Percentiles rank a stretch among this genome's conserved stretches.
These are phyloP conservation scores for Epithemia pelagica DNA, from an alignment of 108 stramenopile species.

Conservation along the genomic window DNA sequence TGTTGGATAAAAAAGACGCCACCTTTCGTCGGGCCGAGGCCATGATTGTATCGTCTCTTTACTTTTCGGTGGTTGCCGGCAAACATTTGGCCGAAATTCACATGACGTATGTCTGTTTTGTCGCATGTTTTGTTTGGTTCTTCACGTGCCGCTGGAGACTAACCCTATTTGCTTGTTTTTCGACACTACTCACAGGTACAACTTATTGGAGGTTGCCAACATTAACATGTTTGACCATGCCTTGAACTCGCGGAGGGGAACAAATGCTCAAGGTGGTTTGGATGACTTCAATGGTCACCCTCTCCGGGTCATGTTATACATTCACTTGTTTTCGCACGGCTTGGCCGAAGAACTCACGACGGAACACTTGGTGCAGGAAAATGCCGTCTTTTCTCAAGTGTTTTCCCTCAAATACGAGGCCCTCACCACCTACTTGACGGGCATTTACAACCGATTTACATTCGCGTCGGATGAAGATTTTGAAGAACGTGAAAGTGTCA, in stretches of 20 bases:
- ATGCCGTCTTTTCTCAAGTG: neutral
- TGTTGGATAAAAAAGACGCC: neutral
- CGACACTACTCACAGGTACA: neutral
- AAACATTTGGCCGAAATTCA: neutral
- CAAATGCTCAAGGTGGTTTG: no score
- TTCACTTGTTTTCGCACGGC: neutral
- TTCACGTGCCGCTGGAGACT: no score
- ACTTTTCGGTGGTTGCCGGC: neutral
- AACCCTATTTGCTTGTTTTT: no score
- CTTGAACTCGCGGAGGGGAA: no score
- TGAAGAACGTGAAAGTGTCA: neutral
- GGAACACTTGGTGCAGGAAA: neutral
- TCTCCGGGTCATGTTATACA: neutral
- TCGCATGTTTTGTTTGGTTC: no score
- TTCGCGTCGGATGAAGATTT: neutral
- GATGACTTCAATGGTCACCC: neutral
- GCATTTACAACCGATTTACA: neutral
- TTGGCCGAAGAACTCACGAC: neutral
- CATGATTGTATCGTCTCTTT: neutral
- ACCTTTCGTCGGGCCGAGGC: neutral
- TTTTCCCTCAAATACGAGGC: neutral
- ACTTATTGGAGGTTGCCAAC: neutral
- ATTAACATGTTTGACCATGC: neutral
- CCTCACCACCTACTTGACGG: neutral
- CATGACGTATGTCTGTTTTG: neutral